Percentiles rank a stretch among this genome's conserved stretches.
These are phyloP conservation scores for Diaporthe velutina DNA, from an alignment of 2,329 filamentous ascomycete species.

Conservation along the genomic window DNA sequence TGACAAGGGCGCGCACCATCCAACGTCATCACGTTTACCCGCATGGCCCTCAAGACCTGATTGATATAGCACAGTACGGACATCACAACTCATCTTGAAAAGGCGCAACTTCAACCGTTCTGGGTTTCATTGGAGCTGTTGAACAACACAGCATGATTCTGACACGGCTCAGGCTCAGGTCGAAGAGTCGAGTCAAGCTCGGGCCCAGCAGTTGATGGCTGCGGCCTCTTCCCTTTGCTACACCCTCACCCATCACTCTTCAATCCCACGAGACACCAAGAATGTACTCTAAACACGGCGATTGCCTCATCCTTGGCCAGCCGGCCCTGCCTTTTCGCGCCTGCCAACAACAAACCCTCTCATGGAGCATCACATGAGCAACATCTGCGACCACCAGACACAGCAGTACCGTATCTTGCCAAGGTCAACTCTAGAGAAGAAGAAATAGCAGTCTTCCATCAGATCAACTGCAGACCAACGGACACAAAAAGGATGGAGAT, in stretches of 20 bases:
- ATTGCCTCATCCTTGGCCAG: background rate
- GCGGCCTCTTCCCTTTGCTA: background rate
- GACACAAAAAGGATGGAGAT: background rate
- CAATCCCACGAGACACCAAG: background rate
- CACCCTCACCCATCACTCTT: background rate
- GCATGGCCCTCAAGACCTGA: background rate
- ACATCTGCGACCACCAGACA: background rate
- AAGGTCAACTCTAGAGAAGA: background rate
- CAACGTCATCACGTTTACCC: background rate
- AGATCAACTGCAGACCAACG: no score
- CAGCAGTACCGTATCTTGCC: background rate
- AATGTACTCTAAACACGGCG: background rate
- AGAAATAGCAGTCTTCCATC: background rate
- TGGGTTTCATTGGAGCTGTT: conserved; percentile 19
- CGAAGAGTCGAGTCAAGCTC: background rate
- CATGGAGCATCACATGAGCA: background rate
- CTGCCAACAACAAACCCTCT: background rate
- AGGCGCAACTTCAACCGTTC: background rate
- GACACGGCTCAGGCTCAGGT: background rate
- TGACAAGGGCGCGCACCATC: background rate
- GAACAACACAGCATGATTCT: conserved; percentile 14
- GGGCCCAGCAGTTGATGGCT: conserved; percentile 28
- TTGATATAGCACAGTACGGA: background rate
- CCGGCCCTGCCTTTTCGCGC: background rate
- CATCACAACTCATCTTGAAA: background rate